These are phyloP conservation scores for Pseudogymnoascus sp. DNA, from an alignment of 2,329 filamentous ascomycete genomes.

Conservation along the genomic window DNA sequence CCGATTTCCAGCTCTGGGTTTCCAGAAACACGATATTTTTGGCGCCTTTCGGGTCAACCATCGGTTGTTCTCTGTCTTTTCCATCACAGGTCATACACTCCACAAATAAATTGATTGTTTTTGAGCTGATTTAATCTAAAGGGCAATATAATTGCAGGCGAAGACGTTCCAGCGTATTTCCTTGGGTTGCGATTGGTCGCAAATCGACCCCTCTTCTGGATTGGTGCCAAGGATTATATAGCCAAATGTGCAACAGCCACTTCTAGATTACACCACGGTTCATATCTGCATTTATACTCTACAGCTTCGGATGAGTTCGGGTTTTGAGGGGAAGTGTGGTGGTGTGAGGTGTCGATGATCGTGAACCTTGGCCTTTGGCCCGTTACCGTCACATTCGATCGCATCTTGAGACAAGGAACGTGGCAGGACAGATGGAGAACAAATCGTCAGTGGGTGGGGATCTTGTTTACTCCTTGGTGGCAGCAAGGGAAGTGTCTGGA, in stretches of 20 bases:
- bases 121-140: background rate
- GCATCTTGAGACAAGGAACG: background rate
- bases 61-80: background rate
- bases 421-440: background rate
- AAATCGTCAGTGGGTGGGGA: background rate
- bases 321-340: background rate
- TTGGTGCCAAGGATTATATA: background rate
- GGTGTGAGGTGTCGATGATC: background rate
- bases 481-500: background rate
- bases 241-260: background rate
- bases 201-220: background rate
- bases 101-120: background rate
- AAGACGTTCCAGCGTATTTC: background rate
- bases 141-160: background rate
- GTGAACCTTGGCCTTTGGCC: background rate
- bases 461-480: background rate
- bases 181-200: background rate
- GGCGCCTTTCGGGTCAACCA: background rate
- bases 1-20: background rate
- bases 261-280: background rate
- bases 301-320: background rate
- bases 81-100: background rate
- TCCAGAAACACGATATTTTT: background rate
- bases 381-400: background rate
- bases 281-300: background rate